Evolutionary conservation across 1,284 basidiomycete species (phyloP).

Genomic region (Leccinum huronense): DNA sequence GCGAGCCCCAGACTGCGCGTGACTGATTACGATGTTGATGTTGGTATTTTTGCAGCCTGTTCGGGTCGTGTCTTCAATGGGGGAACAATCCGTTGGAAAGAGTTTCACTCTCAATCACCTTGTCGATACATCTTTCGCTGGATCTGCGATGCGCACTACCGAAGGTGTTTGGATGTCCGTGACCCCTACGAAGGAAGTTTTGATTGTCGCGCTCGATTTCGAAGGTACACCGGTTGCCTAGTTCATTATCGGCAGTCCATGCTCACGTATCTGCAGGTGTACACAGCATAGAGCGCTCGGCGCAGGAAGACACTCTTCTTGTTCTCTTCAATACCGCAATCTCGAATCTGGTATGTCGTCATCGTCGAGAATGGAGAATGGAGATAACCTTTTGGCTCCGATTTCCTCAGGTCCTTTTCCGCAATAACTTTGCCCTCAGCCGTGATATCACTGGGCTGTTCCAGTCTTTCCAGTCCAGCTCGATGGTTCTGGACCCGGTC

Average conservation of each 20-base stretch:
- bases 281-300: conserved; percentile 59
- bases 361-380: not conserved
- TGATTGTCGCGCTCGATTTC: conserved; percentile 62
- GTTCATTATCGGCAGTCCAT: too few species aligned
- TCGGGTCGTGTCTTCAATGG: conserved; percentile 63
- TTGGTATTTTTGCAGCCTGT: conserved; percentile 43
- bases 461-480: conserved; percentile 63
- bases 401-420: conserved; percentile 53
- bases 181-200: conserved; percentile 52
- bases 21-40: not conserved
- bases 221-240: conserved; percentile 42
- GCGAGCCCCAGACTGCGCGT: conserved; percentile 1
- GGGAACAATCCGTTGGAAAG: conserved; percentile 65
- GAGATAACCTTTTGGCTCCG: not conserved
- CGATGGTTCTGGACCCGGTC: conserved; percentile 54
- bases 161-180: conserved; percentile 71
- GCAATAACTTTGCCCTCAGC: conserved; percentile 61
- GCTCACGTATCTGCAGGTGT: conserved; percentile 42
- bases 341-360: conserved; percentile 50
- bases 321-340: conserved; percentile 64
- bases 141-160: conserved; percentile 61
- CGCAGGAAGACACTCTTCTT: conserved; percentile 60
- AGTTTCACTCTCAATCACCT: conserved; percentile 60
- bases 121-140: conserved; percentile 61
- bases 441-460: conserved; percentile 59